Evolutionary conservation across 2,329 filamentous ascomycete genomes (phyloP).

Genomic region (Celoporthe dispersa): DNA sequence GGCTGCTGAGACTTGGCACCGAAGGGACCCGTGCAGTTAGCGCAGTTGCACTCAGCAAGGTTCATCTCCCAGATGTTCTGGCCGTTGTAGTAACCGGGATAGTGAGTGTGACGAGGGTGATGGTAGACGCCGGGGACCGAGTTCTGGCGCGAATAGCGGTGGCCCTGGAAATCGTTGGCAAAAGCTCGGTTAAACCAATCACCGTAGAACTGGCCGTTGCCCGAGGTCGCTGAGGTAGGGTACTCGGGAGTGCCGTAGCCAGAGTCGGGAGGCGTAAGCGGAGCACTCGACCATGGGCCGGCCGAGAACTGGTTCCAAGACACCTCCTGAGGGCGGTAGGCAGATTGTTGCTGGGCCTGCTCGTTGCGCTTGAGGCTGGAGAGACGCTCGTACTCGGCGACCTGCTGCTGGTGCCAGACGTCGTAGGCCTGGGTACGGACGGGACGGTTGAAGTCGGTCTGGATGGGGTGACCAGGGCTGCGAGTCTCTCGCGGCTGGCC

Average conservation of each 20-base stretch:
- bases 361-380: constrained; percentile 48
- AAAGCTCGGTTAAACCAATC: constrained; percentile 58
- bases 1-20: constrained; percentile 47
- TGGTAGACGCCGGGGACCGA: constrained; percentile 43
- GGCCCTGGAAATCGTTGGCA: constrained; percentile 43
- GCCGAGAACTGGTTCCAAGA: constrained; percentile 49
- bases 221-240: constrained; percentile 57
- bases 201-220: constrained; percentile 57
- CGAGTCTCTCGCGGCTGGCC: constrained; percentile 54
- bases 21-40: constrained; percentile 49
- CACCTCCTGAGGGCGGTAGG: constrained; percentile 51
- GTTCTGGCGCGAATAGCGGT: constrained; percentile 38
- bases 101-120: constrained; percentile 46
- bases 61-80: constrained; percentile 57
- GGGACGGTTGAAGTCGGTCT: constrained; percentile 43
- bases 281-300: constrained; percentile 45
- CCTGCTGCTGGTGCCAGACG: constrained; percentile 58
- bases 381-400: constrained; percentile 55
- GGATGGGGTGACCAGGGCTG: constrained; percentile 53
- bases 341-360: constrained; percentile 32
- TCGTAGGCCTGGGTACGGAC: constrained; percentile 45
- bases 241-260: constrained; percentile 66
- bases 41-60: constrained; percentile 54
- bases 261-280: constrained; percentile 63
- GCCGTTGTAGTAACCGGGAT: constrained; percentile 50